Conservation (phyloP, 768 basidiomycete species). For the Favolaschia claudopus region DNA sequence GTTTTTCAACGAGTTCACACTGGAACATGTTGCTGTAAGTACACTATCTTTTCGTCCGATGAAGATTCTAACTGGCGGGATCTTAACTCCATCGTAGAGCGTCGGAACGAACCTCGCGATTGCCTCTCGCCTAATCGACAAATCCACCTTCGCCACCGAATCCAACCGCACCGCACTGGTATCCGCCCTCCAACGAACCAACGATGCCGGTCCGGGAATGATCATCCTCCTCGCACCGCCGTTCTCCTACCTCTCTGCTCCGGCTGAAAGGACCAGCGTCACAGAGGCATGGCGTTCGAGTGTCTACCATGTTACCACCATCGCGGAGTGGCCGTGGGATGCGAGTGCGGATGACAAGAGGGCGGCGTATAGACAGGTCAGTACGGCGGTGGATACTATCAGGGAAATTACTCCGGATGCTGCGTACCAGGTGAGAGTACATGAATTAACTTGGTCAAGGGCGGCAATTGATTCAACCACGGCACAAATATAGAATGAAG, state of each 20-base stretch:
- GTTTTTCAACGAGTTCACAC: conserved; percentile 4
- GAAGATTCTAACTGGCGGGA: too few relatives aligned
- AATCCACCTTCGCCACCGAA: neutral
- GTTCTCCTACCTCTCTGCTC: too few relatives aligned
- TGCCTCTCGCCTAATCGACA: neutral
- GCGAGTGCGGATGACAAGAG: conserved; percentile 29
- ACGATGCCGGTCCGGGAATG: neutral
- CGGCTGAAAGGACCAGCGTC: conserved; percentile 32
- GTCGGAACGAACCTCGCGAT: neutral
- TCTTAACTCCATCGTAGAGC: neutral
- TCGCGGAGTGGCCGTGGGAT: conserved; percentile 34
- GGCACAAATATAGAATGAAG: too few relatives aligned
- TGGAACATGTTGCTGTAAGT: conserved; percentile 3
- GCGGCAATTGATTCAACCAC: too few relatives aligned
- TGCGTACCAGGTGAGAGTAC: conserved; percentile 28
- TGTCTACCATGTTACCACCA: conserved; percentile 34
- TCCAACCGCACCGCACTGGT: neutral
- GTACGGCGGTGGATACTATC: conserved; percentile 28
- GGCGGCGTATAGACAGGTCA: conserved; percentile 19
- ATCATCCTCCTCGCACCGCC: too few relatives aligned
- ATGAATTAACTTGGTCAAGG: neutral
- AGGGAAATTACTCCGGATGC: conserved; percentile 30
- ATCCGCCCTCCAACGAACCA: neutral
- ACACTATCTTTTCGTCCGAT: neutral
- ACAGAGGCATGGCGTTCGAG: conserved; percentile 34